Evolutionary conservation across 202 grass and related monocot species (phyloP).

Genomic region (Bolboschoenoplectus hybrid): DNA sequence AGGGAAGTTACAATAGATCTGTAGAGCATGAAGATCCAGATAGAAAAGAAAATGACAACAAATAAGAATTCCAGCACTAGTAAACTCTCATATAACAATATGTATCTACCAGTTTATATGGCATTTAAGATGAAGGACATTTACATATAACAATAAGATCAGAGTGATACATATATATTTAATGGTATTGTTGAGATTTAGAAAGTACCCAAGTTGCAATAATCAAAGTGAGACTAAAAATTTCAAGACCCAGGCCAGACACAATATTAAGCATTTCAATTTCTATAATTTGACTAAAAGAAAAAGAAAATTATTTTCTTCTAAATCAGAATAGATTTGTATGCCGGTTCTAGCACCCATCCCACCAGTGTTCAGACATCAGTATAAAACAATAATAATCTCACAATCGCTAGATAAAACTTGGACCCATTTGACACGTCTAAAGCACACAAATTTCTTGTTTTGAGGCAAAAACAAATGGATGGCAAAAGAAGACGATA

Average conservation of each 20-base stretch:
- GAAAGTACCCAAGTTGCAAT: not conserved
- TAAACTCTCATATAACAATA: not conserved
- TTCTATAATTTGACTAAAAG: not conserved
- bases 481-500: slow-evolving; percentile 1
- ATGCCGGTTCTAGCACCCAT: not conserved
- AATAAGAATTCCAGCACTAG: not conserved
- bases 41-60: not conserved
- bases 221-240: not conserved
- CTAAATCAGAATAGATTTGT: not conserved
- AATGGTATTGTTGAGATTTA: not conserved
- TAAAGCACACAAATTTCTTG: slow-evolving; percentile 7
- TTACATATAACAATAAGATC: not conserved
- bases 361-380: not conserved
- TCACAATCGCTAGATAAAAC: not conserved
- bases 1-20: slow-evolving; percentile 3
- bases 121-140: not conserved
- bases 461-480: slow-evolving; percentile 1
- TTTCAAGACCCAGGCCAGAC: not conserved
- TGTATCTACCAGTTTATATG: not conserved
- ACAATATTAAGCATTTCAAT: not conserved
- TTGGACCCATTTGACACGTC: not conserved
- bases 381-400: not conserved
- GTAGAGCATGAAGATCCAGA: not conserved
- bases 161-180: not conserved
- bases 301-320: not conserved